Evolutionary conservation across 768 basidiomycete species (phyloP), one percentile per base, ranked within the genome.

Genomic region (Scleroderma bovista): DNA sequence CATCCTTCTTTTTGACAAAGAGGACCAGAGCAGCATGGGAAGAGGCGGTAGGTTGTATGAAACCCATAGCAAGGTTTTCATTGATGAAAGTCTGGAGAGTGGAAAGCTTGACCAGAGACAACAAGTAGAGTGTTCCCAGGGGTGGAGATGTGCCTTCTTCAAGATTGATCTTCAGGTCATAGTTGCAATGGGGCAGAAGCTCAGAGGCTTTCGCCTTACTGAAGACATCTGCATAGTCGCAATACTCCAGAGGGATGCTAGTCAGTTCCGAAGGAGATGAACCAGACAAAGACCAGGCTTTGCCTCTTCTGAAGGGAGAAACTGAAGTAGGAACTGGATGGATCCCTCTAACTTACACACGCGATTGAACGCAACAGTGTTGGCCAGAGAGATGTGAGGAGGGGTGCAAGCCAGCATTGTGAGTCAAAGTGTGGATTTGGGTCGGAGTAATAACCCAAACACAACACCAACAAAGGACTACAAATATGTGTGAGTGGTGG

Each of bases 21-120:
- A 62, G 51, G 15, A 62, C 52, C 2, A 60, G 59, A 46, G 61
- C 50, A 17, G 56, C 56, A 32, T 43, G 34, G 5, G 60, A 51
- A 24, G 65, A 66, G 17, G 56, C 53, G 2, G 66, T 70, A 12
- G 63, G 60, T 0, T 61, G 57, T 41, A 75, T 74, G 44, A 65
- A 67, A 1, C 73, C 74, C 2, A 19, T 33, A 32, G 16, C 8
- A 6, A 47, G 19, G 12, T 47, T 47, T 32, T 47, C 15, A 7
- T 34, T 16, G 6, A 37, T 32, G 46, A 37, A 7, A 42, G 40
- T 23, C 40, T 26, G 22, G 44, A 45, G 44, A 29, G 26, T 9
- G 4, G 4, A 4, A 29, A 29, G 26, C 26, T 29, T 29, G 20
- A 20, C 41, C 3, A 6, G 17, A n/a, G 36, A 37, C 12, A 16